Conservation (phyloP, 2,329 filamentous ascomycete species). For the Diaporthe australafricana region DNA sequence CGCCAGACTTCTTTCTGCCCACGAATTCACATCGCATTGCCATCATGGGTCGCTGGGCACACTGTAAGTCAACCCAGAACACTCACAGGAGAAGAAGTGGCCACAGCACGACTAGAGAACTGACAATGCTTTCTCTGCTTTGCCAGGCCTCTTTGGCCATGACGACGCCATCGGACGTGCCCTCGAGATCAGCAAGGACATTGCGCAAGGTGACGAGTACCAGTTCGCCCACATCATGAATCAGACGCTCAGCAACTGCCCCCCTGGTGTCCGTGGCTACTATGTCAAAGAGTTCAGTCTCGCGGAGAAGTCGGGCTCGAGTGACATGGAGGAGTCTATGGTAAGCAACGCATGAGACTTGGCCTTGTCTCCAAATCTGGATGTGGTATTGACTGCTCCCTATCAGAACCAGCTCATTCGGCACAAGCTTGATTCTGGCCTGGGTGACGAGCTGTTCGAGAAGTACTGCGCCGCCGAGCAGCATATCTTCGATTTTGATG, state of each 20-base stretch:
- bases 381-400: neutral
- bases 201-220: neutral
- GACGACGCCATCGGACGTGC: constrained; percentile 8
- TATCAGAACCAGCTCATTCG: constrained; percentile 4
- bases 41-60: constrained; percentile 32
- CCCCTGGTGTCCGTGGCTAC: neutral
- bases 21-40: neutral
- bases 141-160: constrained; percentile 26
- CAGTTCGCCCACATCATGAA: constrained; percentile 11
- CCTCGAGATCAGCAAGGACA: neutral
- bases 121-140: neutral
- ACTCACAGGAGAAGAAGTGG: neutral
- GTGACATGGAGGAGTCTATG: neutral
- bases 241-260: neutral
- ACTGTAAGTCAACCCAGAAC: constrained; percentile 4
- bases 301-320: neutral
- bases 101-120: too few relatives aligned
- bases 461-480: constrained; percentile 3
- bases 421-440: constrained; percentile 34
- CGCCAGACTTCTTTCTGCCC: too few relatives aligned
- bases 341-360: neutral
- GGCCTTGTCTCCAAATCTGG: neutral
- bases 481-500: constrained; percentile 42
- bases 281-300: neutral
- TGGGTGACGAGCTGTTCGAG: constrained; percentile 25